Conservation (phyloP, 495 filamentous ascomycete species). For the Penicillium turbatum region DNA sequence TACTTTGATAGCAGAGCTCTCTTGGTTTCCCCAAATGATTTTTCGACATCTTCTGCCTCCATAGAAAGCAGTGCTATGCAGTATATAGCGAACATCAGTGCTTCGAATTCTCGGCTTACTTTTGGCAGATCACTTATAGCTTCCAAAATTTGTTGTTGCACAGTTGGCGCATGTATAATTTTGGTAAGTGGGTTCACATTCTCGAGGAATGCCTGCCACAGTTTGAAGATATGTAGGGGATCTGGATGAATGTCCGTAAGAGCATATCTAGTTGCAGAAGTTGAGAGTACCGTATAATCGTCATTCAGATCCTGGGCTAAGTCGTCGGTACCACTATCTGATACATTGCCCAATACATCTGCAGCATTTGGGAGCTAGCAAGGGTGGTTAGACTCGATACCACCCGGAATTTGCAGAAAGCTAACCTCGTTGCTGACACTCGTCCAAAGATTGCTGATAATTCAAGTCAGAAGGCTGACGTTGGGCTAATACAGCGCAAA, state of each 20-base stretch:
- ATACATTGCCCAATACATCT: slow-evolving; percentile 33
- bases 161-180: slow-evolving; percentile 63
- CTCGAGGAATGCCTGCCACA: slow-evolving; percentile 67
- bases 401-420: not conserved
- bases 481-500: not conserved
- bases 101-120: slow-evolving; percentile 36
- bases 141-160: slow-evolving; percentile 42
- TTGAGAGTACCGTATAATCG: slow-evolving; percentile 23
- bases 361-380: slow-evolving; percentile 46
- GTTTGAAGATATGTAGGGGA: slow-evolving; percentile 61
- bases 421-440: slow-evolving; percentile 49
- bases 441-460: slow-evolving; percentile 44
- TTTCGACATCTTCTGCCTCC: slow-evolving; percentile 33
- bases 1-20: slow-evolving; percentile 37
- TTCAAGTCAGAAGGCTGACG: slow-evolving; percentile 3
- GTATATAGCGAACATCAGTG: slow-evolving; percentile 50
- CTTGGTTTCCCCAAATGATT: slow-evolving; percentile 41
- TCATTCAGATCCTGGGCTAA: slow-evolving; percentile 19
- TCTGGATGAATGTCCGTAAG: slow-evolving; percentile 53
- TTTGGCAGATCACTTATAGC: slow-evolving; percentile 31
- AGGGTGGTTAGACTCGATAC: not conserved
- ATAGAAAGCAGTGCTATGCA: slow-evolving; percentile 40
- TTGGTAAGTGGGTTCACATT: slow-evolving; percentile 67
- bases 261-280: slow-evolving; percentile 6
- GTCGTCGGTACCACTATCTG: slow-evolving; percentile 19